A percentile compares a stretch with the other conserved stretches of the same genome.
phyloP scores from a whole-genome alignment of 495 filamentous ascomycete genomes.

The Cercophora sp. region DNA sequence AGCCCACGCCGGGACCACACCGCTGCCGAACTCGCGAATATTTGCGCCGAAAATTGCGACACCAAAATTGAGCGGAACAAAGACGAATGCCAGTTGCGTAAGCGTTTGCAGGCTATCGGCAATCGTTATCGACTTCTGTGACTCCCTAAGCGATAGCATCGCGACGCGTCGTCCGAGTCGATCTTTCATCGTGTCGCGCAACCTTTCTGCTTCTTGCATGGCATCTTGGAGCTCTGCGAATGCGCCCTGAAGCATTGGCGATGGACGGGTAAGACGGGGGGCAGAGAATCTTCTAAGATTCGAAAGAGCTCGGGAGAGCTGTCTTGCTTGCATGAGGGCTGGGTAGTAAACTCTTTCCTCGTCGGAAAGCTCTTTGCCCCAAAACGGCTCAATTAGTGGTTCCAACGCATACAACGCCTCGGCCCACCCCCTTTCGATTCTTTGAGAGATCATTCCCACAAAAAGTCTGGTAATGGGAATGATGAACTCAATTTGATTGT shows the following conservation, averaged over 20 bases:
- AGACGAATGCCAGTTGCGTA: conserved; percentile 7
- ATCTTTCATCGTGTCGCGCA: neutral
- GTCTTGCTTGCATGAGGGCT: neutral
- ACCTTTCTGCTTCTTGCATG: neutral
- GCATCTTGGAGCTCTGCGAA: neutral
- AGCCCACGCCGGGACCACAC: neutral
- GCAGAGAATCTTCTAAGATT: neutral
- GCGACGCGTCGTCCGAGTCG: conserved; percentile 2
- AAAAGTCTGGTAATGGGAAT: neutral
- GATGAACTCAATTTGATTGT: neutral
- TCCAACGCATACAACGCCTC: too few relatives aligned
- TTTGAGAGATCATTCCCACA: neutral
- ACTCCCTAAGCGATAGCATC: conserved; percentile 1
- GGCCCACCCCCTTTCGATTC: neutral
- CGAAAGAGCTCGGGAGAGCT: neutral
- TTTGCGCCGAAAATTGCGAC: conserved; percentile 9
- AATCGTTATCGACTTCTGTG: conserved; percentile 1
- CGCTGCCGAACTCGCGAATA: conserved; percentile 3
- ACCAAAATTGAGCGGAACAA: conserved; percentile 8
- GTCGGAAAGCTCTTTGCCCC: neutral
- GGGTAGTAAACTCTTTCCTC: neutral
- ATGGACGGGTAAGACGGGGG: neutral
- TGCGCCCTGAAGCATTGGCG: neutral
- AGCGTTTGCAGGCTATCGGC: conserved; percentile 3
- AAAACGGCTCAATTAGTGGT: neutral